Conservation (phyloP, 2,329 filamentous ascomycete species). For the Neocucurbitaria cava region DNA sequence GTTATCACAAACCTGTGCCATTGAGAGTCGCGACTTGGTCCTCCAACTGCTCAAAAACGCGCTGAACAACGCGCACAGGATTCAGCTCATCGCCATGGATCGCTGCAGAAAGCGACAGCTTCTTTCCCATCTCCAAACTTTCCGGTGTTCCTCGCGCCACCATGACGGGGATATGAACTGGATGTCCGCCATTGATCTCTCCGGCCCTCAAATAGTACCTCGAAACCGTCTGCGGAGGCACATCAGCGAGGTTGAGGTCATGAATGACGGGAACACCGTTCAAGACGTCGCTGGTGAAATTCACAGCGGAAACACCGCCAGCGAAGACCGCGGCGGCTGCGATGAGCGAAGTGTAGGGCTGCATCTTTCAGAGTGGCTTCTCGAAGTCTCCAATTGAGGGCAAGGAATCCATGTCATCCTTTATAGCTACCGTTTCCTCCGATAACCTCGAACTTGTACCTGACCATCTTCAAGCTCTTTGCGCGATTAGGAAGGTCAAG, state of each 20-base stretch:
- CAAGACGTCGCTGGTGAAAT: conserved; percentile 43
- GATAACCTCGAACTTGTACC: conserved; percentile 21
- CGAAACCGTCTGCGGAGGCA: conserved; percentile 45
- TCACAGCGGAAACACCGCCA: conserved; percentile 25
- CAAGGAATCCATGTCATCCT: neutral
- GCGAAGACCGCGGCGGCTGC: conserved; percentile 26
- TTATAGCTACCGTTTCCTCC: conserved; percentile 14
- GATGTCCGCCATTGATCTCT: conserved; percentile 48
- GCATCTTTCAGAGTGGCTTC: conserved; percentile 25
- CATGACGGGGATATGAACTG: conserved; percentile 48
- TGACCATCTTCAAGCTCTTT: conserved; percentile 21
- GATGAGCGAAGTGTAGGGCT: conserved; percentile 27
- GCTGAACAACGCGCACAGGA: conserved; percentile 46
- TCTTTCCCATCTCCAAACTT: conserved; percentile 45
- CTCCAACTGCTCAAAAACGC: conserved; percentile 42
- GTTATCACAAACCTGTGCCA: conserved; percentile 38
- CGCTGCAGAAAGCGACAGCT: conserved; percentile 46
- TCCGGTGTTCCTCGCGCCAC: conserved; percentile 48
- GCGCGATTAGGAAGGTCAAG: conserved; percentile 40
- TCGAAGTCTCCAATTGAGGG: neutral
- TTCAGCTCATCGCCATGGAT: conserved; percentile 52
- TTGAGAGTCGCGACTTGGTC: conserved; percentile 40
- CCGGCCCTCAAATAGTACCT: conserved; percentile 49
- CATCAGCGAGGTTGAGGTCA: conserved; percentile 44
- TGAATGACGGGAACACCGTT: conserved; percentile 43